A percentile compares a stretch with the other conserved stretches of the same genome.
These are phyloP conservation scores for Gonium pectorale DNA, from an alignment of 139 green algal species.

Conservation along the genomic window DNA sequence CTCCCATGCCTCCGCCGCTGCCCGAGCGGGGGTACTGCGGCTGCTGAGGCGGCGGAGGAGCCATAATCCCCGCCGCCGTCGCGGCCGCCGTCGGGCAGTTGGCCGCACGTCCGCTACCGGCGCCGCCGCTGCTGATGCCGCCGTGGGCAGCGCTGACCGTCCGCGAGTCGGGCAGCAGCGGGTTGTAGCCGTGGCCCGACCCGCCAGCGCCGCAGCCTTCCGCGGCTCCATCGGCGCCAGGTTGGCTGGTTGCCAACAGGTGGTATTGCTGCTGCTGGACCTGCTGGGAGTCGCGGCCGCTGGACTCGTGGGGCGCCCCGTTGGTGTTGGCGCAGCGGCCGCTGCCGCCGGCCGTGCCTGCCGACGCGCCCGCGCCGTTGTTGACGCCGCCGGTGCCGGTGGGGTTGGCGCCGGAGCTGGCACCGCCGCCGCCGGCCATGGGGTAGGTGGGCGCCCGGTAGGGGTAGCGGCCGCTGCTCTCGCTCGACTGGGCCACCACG, in stretches of 20 bases:
- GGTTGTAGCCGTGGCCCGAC: background rate
- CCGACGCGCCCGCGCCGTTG: background rate
- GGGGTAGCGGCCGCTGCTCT: slow-evolving; percentile 28
- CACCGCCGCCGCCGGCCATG: background rate
- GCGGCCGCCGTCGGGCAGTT: too few relatives aligned
- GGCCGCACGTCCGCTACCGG: too few relatives aligned
- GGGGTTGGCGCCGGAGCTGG: slow-evolving; percentile 15
- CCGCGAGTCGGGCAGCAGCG: background rate
- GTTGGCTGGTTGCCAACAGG: too few relatives aligned
- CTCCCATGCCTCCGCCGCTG: too few relatives aligned
- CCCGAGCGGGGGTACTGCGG: too few relatives aligned
- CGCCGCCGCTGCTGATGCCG: background rate
- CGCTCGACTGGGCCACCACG: background rate
- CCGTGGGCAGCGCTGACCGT: background rate
- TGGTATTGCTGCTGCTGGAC: background rate
- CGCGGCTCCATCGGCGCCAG: too few relatives aligned
- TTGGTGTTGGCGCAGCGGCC: background rate
- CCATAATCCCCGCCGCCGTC: too few relatives aligned
- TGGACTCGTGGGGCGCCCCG: background rate
- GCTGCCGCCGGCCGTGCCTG: background rate
- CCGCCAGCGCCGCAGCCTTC: background rate
- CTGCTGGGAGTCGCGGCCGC: background rate
- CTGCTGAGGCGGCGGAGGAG: too few relatives aligned
- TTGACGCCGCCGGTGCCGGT: background rate
- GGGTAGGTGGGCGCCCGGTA: slow-evolving; percentile 31